A percentile compares a stretch with the other conserved stretches of the same genome.
Conservation (phyloP, 495 filamentous ascomycete genomes). For the Aspergillus sclerotioniger region DNA sequence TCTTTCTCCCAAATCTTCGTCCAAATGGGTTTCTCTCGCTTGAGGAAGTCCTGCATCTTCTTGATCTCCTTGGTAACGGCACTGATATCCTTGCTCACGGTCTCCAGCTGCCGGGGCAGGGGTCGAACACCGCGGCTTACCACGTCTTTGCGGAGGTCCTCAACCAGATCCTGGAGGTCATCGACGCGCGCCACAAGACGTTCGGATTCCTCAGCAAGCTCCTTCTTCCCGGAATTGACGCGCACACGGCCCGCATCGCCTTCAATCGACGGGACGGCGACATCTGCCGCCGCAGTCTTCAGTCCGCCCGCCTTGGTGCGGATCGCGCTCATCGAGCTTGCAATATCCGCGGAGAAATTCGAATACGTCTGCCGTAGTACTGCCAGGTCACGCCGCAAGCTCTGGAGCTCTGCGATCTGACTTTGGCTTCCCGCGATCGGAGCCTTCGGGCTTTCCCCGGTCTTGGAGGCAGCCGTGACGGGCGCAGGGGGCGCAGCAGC, state of each 20-base stretch:
- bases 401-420: slow-evolving; percentile 75
- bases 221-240: slow-evolving; percentile 81
- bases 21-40: slow-evolving; percentile 90
- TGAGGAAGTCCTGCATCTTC: slow-evolving; percentile 91
- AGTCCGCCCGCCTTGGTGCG: slow-evolving; percentile 75
- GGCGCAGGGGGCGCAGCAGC: slow-evolving; percentile 60
- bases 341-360: slow-evolving; percentile 81
- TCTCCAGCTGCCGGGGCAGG: slow-evolving; percentile 84
- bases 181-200: slow-evolving; percentile 87
- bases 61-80: slow-evolving; percentile 80
- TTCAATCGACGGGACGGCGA: slow-evolving; percentile 60
- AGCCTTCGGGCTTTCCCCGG: slow-evolving; percentile 15
- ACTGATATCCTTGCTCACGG: slow-evolving; percentile 82
- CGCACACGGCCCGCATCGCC: slow-evolving; percentile 76
- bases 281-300: slow-evolving; percentile 70
- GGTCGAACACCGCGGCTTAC: slow-evolving; percentile 90
- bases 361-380: slow-evolving; percentile 92
- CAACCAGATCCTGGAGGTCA: slow-evolving; percentile 91
- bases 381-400: slow-evolving; percentile 83
- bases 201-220: slow-evolving; percentile 79
- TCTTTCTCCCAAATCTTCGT: slow-evolving; percentile 99
- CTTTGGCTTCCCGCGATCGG: slow-evolving; percentile 37
- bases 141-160: slow-evolving; percentile 97
- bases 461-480: slow-evolving; percentile 24
- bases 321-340: slow-evolving; percentile 80